Evolutionary conservation across 139 green algal genomes (phyloP), one percentile per base, ranked within the genome.

Genomic region (Deuterostichococcus epilithicus): DNA sequence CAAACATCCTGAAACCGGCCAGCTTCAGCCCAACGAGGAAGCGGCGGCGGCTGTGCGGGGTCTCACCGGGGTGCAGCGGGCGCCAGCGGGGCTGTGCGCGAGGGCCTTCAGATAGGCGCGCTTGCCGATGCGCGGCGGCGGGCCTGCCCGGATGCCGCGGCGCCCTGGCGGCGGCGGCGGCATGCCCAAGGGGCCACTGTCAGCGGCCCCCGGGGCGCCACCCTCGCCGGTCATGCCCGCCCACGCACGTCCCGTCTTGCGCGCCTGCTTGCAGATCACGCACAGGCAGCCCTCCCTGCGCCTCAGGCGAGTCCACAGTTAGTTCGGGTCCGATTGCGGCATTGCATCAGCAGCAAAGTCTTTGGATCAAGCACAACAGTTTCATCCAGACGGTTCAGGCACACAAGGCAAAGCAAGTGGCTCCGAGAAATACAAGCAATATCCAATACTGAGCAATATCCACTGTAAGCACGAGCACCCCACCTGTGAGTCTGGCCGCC

Each of bases 221-320:
- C 72, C 73, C 25, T 36, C 76, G 15, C 39, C 33, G 4, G 26
- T 73, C 81, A 77, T 79, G 45, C 70, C 73, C 39, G 35, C 44
- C 72, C 76, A 83, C n/a, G n/a, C 28, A 68, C 28, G 34, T 28
- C 81, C 82, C 32, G 76, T 86, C 15, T 88, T 78, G 20, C 88
- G 78, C 10, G 84, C 76, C 85, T 97, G 89, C 83, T 92, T 93
- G 86, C 92, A 97, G 32, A 96, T 90, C 44, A 94, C 77, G 83
- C 92, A 96, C 82, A 86, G 78, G 83, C 92, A 97, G 52, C 82
- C 83, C 13, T 84, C 66, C 1, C 86, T 97, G 92, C 8, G 37
- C 68, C 66, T n/a, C 52, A 63, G 8, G 42, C 13, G n/a, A n/a
- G n/a, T n/a, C n/a, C n/a, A n/a, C n/a, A n/a, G n/a, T n/a, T n/a